phyloP scores from a whole-genome alignment of 2,329 filamentous ascomycete genomes.

The Emmonsia crescens region DNA sequence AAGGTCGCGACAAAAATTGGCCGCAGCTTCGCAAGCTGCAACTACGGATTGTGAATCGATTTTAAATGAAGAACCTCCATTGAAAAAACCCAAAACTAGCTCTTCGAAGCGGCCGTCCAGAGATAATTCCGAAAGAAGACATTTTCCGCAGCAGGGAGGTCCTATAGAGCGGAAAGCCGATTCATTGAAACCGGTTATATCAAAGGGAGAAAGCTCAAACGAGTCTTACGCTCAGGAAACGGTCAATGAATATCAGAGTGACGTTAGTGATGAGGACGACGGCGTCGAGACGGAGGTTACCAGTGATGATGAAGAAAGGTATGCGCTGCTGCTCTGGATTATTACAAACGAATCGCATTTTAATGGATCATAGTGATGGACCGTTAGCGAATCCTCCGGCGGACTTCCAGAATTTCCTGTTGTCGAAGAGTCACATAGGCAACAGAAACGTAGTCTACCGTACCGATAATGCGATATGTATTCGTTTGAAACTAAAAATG shows the following conservation, averaged over 20 bases:
- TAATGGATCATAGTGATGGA: conserved; percentile 20
- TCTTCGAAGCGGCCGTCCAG: conserved; percentile 13
- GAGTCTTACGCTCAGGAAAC: neutral
- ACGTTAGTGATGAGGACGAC: conserved; percentile 1
- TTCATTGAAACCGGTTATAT: conserved; percentile 5
- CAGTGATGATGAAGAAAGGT: conserved; percentile 4
- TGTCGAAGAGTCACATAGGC: conserved; percentile 29
- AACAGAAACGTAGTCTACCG: conserved; percentile 30
- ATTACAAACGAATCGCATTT: neutral
- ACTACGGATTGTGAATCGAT: conserved; percentile 15
- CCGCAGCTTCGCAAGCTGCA: conserved; percentile 21
- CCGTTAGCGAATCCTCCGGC: conserved; percentile 21
- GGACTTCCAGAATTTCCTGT: conserved; percentile 28
- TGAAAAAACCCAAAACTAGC: conserved; percentile 25
- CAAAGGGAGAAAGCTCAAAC: conserved; percentile 10
- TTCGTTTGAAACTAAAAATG: conserved; percentile 31
- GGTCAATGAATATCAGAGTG: neutral
- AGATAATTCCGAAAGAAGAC: conserved; percentile 9
- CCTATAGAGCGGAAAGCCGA: neutral
- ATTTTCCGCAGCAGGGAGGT: neutral
- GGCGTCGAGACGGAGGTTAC: neutral
- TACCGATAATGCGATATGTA: conserved; percentile 27
- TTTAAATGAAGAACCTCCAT: conserved; percentile 21
- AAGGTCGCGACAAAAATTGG: conserved; percentile 25
- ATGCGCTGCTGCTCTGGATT: neutral